Percentiles rank a stretch among this genome's conserved stretches.
Conservation (phyloP, 129 eudicot genomes). For the Centaurea solstitialis region DNA sequence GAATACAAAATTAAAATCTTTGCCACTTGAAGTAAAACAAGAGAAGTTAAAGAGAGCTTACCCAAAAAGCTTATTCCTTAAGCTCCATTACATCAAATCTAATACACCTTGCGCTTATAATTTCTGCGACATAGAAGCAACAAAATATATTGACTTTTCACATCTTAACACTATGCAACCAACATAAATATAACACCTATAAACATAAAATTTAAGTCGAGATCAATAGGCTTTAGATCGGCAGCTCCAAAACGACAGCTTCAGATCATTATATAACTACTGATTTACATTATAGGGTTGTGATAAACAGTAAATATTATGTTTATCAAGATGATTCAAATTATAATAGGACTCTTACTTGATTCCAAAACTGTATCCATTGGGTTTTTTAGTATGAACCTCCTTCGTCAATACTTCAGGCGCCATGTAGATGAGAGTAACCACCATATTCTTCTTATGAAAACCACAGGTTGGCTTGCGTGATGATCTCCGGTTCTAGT, state of each 20-base stretch:
- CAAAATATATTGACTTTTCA: background rate
- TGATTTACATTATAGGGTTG: background rate
- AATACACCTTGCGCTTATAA: background rate
- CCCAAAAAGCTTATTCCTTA: background rate
- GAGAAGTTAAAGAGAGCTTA: too few relatives aligned
- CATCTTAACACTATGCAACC: too few relatives aligned
- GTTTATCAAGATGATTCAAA: constrained; percentile 5
- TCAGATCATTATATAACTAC: background rate
- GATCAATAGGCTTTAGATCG: too few relatives aligned
- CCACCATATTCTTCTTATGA: constrained; percentile 95
- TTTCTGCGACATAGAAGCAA: background rate
- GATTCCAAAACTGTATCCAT: constrained; percentile 91
- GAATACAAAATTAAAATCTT: background rate
- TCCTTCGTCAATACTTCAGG: constrained; percentile 93
- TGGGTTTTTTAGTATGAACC: constrained; percentile 82
- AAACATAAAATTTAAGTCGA: too few relatives aligned
- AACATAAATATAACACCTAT: too few relatives aligned
- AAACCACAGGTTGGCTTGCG: constrained; percentile 99
- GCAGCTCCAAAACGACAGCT: too few relatives aligned
- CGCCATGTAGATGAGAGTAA: constrained; percentile 97
- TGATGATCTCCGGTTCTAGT: constrained; percentile 75
- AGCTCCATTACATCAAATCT: background rate
- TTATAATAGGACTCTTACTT: constrained; percentile 54
- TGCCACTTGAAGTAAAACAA: too few relatives aligned
- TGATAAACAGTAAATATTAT: background rate